Evolutionary conservation across 768 basidiomycete species (phyloP), one percentile per base, ranked within the genome.

Genomic region (Gymnopilus dilepis): DNA sequence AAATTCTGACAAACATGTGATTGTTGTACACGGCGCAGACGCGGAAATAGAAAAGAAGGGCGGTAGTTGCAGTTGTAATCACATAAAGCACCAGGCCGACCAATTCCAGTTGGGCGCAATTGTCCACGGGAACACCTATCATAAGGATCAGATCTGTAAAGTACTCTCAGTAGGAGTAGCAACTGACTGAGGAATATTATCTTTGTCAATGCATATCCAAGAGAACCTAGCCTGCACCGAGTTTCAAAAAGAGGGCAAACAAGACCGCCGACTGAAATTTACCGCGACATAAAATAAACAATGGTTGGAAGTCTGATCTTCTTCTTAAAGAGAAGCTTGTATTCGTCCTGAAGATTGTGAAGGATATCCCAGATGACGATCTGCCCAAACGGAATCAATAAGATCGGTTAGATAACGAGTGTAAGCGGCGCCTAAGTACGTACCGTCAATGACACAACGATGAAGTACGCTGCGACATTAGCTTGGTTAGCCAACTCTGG

Each of bases 1-100:
- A 65, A 2, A 31, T 52, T 24, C 62, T 41, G 45, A 60, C 51
- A 5, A 11, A 55, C 33, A 26, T 61, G 42, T 59, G 28, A 19
- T 63, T 60, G 48, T 56, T 61, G 41, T 66, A 69, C 17, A 69
- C 63, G 2, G 67, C 67, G 38, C 60, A 61, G 17, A 68, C 62
- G 12, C 65, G 63, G 33, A 66, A 43, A 54, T 64, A 63, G 26
- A 69, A 64, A 5, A 69, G 61, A 28, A 69, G 45, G 7, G 61
- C 54, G 15, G 65, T 66, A 9, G 56, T 34, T 9, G 56, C 52
- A 8, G 58, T 56, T 7, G 61, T 58, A 13, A 65, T 53, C 21
- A 58, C 9, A 28, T 58, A 67, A 12, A 62, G 34, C 22, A 60
- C 50, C 26, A 41, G 42, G 37, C 56, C 28, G 3, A 42, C 31